Evolutionary conservation across 495 filamentous ascomycete species (phyloP), one percentile per base, ranked within the genome.

Genomic region (Xylaria flabelliformis): DNA sequence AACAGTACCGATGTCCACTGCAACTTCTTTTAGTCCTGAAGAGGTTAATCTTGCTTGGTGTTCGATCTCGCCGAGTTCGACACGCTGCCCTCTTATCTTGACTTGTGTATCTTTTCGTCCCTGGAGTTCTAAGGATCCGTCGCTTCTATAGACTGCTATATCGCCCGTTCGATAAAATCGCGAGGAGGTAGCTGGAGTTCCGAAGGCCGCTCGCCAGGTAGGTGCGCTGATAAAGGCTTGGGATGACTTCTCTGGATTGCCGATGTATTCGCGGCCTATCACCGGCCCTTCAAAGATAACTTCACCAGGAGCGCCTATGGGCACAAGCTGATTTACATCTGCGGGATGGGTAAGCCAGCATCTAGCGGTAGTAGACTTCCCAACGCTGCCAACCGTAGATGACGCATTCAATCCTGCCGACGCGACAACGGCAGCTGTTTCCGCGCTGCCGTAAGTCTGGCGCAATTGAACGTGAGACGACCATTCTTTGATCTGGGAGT

Each of bases 291-390:
- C 79, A n/a, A 83, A 74, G 0, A 83, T n/a, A 2, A 83, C 67
- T 56, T 83, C 82, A 17, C 81, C 82, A 8, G 65, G n/a, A 0
- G 51, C 72, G 12, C 86, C 85, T 34, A 88, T 42, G 0, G 84
- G 84, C 7, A 79, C 77, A 8, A 89, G 77, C 21, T 78, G 74
- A 61, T 87, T 72, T 39, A 84, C 81, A 69, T 88, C 77, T 0
- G 84, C 82, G 3, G 82, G 72, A 58, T 88, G 83, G 36, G 85
- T 79, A 32, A 89, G 80, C 87, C 87, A 89, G 1, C 85, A 84
- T 34, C 68, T 46, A 80, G 74, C 48, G 79, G 84, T 74, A 75
- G 82, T 19, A 77, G 80, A 71, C 80, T 83, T 79, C 1, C 88
- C 86, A 69, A 89, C 87, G 42, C 81, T 83, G 8, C 80, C 76